phyloP scores from a whole-genome alignment of 2,329 filamentous ascomycete genomes.

The Thielaviopsis cerberus region DNA sequence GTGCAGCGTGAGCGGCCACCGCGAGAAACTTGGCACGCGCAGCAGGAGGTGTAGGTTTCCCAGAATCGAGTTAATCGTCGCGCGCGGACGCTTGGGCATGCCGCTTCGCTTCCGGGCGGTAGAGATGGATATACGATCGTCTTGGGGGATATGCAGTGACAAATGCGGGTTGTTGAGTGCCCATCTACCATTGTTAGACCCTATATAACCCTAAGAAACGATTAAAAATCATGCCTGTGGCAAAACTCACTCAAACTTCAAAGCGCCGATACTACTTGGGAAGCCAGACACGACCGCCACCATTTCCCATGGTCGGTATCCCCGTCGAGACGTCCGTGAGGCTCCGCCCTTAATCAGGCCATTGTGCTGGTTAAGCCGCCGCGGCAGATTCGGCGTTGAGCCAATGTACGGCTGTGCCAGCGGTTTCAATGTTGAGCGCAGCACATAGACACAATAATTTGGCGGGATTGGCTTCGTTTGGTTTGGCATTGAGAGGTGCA shows the following conservation, averaged over 20 bases:
- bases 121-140: constrained; percentile 37
- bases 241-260: constrained; percentile 75
- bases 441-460: constrained; percentile 82
- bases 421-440: constrained; percentile 61
- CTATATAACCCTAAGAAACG: background rate
- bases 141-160: constrained; percentile 56
- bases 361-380: constrained; percentile 83
- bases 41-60: constrained; percentile 69
- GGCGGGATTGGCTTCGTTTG: constrained; percentile 51
- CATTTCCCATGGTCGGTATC: constrained; percentile 78
- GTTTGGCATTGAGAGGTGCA: constrained; percentile 20
- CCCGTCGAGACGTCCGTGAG: constrained; percentile 47
- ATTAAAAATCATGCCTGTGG: background rate
- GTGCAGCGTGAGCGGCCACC: constrained; percentile 66
- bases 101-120: constrained; percentile 33
- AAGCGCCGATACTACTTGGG: constrained; percentile 63
- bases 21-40: constrained; percentile 56
- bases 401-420: constrained; percentile 57
- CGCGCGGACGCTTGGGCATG: constrained; percentile 36
- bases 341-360: constrained; percentile 68
- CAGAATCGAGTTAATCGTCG: constrained; percentile 48
- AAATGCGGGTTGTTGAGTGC: constrained; percentile 73
- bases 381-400: constrained; percentile 71
- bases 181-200: constrained; percentile 40
- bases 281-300: constrained; percentile 73